phyloP scores from a whole-genome alignment of 768 basidiomycete genomes.

The Dacryopinax spathularia region DNA sequence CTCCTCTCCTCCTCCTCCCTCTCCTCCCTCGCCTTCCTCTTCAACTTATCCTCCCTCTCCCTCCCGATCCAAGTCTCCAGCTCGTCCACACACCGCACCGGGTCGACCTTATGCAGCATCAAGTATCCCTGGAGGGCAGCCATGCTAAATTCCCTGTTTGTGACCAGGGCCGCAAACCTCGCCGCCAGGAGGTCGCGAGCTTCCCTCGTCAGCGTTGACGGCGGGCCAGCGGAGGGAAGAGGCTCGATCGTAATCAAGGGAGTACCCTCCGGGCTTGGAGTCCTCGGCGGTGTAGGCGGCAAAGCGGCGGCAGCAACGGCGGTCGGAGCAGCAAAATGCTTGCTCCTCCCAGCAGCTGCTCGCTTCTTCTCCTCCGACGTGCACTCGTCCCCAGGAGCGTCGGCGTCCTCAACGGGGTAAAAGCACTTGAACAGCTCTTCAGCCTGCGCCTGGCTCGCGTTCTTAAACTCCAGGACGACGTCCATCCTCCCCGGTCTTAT shows the following conservation, averaged over 20 bases:
- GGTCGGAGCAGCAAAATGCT: slow-evolving; percentile 12
- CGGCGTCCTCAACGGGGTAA: slow-evolving; percentile 38
- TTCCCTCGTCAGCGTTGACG: slow-evolving; percentile 22
- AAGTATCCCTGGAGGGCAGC: slow-evolving; percentile 55
- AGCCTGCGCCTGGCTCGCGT: slow-evolving; percentile 58
- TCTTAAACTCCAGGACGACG: slow-evolving; percentile 58
- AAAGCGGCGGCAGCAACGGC: slow-evolving; percentile 28
- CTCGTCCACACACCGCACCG: slow-evolving; percentile 58
- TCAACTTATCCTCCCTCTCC: slow-evolving; percentile 23
- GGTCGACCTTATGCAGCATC: slow-evolving; percentile 51
- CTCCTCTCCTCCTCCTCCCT: slow-evolving; percentile 20
- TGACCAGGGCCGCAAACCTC: slow-evolving; percentile 41
- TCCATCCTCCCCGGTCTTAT: slow-evolving; percentile 71
- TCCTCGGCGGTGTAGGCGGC: slow-evolving; percentile 54
- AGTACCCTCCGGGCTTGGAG: slow-evolving; percentile 31
- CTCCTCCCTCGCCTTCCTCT: slow-evolving; percentile 24
- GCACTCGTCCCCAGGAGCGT: background rate
- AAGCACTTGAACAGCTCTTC: slow-evolving; percentile 52
- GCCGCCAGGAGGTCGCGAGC: slow-evolving; percentile 36
- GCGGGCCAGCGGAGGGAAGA: background rate
- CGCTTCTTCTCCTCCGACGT: slow-evolving; percentile 11
- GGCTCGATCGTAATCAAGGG: background rate
- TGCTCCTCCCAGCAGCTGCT: slow-evolving; percentile 5
- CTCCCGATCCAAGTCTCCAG: slow-evolving; percentile 52
- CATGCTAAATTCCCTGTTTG: slow-evolving; percentile 41